Evolutionary conservation across 192 early-diverging fungal genomes (phyloP), one percentile per base, ranked within the genome.

Genomic region (Spinellus fusiger): DNA sequence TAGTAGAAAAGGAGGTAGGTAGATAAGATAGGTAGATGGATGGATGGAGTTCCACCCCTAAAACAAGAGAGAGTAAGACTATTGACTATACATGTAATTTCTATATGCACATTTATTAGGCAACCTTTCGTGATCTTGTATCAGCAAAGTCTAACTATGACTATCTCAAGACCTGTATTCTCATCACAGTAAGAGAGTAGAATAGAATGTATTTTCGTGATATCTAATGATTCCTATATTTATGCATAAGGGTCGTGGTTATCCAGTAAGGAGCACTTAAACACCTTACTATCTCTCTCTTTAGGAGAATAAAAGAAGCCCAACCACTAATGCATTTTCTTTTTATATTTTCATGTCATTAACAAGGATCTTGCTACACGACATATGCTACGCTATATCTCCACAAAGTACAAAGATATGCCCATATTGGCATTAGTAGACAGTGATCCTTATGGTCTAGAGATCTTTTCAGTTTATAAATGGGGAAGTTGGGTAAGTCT

Each of bases 1-100:
- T 67, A 4, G 52, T 67, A 46, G 69, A 71, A 47, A 71, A 71
- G 61, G 69, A 71, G 35, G 69, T 59, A 57, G 32, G 16, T 46
- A 27, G 16, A 28, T 20, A 26, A 3, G n/a, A 15, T 2, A 55
- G 3, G 16, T 46, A 46, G n/a, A n/a, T n/a, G n/a, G n/a, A n/a
- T n/a, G n/a, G n/a, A n/a, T n/a, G n/a, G n/a, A n/a, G n/a, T n/a
- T n/a, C n/a, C n/a, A n/a, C n/a, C n/a, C n/a, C n/a, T n/a, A n/a
- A n/a, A n/a, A n/a, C n/a, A n/a, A n/a, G n/a, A n/a, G n/a, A n/a
- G n/a, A n/a, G n/a, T 46, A 5, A 10, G 44, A 46, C 20, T 25
- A 18, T 25, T 16, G 9, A 6, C 5, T 1, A 16, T 4, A 6
- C 16, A 48, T 1, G n/a, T 7, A 18, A 18, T 35, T 12, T 5